Conservation (phyloP, 345 rosid species). For the Litchi chinensis region DNA sequence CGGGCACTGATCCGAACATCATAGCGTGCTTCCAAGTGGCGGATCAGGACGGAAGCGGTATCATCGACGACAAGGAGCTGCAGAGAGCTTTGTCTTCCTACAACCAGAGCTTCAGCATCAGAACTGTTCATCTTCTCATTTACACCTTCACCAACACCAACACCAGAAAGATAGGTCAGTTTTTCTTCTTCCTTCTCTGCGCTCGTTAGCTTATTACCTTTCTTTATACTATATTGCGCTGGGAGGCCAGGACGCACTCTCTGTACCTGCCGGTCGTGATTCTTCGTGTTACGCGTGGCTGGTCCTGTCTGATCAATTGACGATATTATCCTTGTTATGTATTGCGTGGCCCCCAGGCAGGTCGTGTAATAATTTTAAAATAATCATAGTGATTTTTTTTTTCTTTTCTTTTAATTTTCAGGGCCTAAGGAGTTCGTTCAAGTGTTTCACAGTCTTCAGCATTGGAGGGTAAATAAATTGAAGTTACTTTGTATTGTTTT, state of each 20-base stretch:
- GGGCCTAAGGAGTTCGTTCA: conserved; percentile 86
- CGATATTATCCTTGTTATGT: neutral
- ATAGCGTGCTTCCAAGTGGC: conserved; percentile 81
- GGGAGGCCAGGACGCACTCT: neutral
- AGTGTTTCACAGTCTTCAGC: conserved; percentile 92
- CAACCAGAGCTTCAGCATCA: conserved; percentile 81
- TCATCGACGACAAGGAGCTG: conserved; percentile 86
- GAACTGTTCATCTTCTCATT: conserved; percentile 89
- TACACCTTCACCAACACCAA: conserved; percentile 79
- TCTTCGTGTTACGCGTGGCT: neutral
- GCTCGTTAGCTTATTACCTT: conserved; percentile 1
- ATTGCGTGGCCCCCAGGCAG: too few relatives aligned
- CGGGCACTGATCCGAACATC: conserved; percentile 84
- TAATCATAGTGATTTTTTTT: too few relatives aligned
- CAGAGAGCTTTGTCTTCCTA: conserved; percentile 84
- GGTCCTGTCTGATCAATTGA: neutral
- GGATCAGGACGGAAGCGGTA: conserved; percentile 85
- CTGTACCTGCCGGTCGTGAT: too few relatives aligned
- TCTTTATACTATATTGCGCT: neutral
- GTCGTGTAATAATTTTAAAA: neutral
- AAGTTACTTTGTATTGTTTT: too few relatives aligned
- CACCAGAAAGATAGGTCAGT: conserved; percentile 72
- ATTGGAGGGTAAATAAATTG: conserved; percentile 87
- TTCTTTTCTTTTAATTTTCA: conserved; percentile 22
- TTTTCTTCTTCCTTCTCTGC: neutral